A percentile compares a stretch with the other conserved stretches of the same genome.
These are phyloP conservation scores for Kwoniella botswanensis DNA, from an alignment of 768 basidiomycete species.

Conservation along the genomic window DNA sequence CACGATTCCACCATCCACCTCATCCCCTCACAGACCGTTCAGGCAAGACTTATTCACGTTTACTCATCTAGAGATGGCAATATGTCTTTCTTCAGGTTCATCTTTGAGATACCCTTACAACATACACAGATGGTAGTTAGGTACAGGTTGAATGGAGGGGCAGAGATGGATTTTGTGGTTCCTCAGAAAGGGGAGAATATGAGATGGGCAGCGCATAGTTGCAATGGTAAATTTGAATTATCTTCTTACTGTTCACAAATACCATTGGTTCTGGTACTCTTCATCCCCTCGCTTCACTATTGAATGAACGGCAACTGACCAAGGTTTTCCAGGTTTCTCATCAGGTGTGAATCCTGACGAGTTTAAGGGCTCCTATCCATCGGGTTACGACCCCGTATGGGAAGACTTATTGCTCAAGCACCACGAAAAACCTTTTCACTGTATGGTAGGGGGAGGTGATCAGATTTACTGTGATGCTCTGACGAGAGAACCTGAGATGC, in stretches of 20 bases:
- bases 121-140: constrained; percentile 73
- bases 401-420: constrained; percentile 86
- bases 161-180: constrained; percentile 77
- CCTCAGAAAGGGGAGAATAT: constrained; percentile 82
- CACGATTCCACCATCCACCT: constrained; percentile 14
- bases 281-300: too few species aligned
- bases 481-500: constrained; percentile 68
- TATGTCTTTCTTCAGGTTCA: constrained; percentile 93
- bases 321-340: constrained; percentile 56
- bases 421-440: constrained; percentile 78
- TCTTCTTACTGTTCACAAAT: too few species aligned
- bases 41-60: constrained; percentile 20
- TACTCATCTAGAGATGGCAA: constrained; percentile 63
- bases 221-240: constrained; percentile 49
- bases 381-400: constrained; percentile 88
- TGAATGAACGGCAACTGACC: neutral
- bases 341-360: constrained; percentile 86
- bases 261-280: too few species aligned
- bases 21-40: constrained; percentile 18
- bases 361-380: constrained; percentile 75
- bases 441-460: constrained; percentile 91
- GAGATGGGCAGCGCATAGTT: constrained; percentile 79
- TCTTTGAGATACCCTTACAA: constrained; percentile 77
- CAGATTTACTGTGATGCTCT: constrained; percentile 76
- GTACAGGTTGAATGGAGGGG: constrained; percentile 82